phyloP scores from a whole-genome alignment of 257 asterid species.

The Parsonsia alboflavescens region DNA sequence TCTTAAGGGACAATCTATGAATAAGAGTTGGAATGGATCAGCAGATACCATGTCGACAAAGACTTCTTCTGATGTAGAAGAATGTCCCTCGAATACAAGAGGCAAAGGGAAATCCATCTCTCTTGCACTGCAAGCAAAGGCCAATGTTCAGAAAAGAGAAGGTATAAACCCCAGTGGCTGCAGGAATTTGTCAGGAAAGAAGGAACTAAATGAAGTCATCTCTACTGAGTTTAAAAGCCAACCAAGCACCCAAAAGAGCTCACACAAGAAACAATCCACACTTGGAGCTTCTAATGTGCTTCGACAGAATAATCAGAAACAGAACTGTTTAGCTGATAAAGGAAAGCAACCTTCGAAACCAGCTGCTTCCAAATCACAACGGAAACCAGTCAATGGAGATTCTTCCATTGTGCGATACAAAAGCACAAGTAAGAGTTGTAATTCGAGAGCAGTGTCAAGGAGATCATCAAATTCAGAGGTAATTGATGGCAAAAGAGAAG shows the following conservation, averaged over 20 bases:
- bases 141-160: constrained; percentile 80
- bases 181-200: constrained; percentile 29
- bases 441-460: constrained; percentile 47
- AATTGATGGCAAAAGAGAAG: constrained; percentile 40
- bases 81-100: constrained; percentile 30
- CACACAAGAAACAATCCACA: constrained; percentile 39
- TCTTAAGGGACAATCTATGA: constrained; percentile 41
- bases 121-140: constrained; percentile 87
- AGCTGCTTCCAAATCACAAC: constrained; percentile 33
- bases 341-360: constrained; percentile 43
- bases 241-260: constrained; percentile 38
- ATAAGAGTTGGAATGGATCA: constrained; percentile 44
- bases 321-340: constrained; percentile 55
- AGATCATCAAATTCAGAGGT: constrained; percentile 41
- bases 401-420: constrained; percentile 40
- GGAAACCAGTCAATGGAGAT: constrained; percentile 40
- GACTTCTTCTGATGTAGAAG: constrained; percentile 36
- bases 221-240: constrained; percentile 45
- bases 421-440: constrained; percentile 37
- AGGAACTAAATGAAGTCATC: constrained; percentile 39
- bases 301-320: constrained; percentile 81
- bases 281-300: constrained; percentile 42
- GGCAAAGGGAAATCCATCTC: constrained; percentile 67
- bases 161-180: constrained; percentile 30
- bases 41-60: constrained; percentile 33